These are phyloP conservation scores for Craspedostauros australis DNA, from an alignment of 108 stramenopile species.

Conservation along the genomic window DNA sequence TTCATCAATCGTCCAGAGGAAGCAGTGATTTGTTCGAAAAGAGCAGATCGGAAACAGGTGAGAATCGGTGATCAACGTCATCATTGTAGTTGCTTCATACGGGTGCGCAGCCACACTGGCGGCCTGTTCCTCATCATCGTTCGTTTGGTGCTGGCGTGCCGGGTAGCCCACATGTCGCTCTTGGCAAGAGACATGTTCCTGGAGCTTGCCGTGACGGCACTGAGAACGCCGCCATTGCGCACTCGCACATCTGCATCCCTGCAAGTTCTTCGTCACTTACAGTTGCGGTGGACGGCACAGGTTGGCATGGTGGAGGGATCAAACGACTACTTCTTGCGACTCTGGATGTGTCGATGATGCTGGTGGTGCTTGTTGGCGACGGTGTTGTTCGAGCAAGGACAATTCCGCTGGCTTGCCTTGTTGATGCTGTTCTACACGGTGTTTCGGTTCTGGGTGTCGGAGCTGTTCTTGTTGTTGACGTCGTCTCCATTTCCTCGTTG, in stretches of 20 bases:
- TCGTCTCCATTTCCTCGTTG: no score
- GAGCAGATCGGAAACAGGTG: neutral
- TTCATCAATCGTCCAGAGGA: neutral
- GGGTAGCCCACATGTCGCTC: neutral
- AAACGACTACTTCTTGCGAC: no score
- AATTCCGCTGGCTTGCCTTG: no score
- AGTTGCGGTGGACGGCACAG: constrained; percentile 56
- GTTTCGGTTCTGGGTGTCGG: no score
- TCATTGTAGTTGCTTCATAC: neutral
- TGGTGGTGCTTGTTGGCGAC: no score
- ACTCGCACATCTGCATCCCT: neutral
- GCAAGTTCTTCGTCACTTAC: constrained; percentile 20
- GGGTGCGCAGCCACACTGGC: neutral
- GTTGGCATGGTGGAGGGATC: constrained; percentile 50
- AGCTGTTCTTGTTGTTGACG: no score
- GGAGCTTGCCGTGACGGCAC: neutral
- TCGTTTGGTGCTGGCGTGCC: neutral
- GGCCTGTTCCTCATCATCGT: neutral
- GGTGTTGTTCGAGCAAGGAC: no score
- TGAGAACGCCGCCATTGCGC: neutral
- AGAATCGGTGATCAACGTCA: neutral
- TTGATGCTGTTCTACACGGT: no score
- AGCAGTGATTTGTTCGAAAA: constrained; percentile 5
- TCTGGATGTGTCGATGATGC: no score
- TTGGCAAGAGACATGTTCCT: no score